A percentile compares a stretch with the other conserved stretches of the same genome.
Conservation (phyloP, 768 basidiomycete genomes). For the Leccinum subgranulosum region DNA sequence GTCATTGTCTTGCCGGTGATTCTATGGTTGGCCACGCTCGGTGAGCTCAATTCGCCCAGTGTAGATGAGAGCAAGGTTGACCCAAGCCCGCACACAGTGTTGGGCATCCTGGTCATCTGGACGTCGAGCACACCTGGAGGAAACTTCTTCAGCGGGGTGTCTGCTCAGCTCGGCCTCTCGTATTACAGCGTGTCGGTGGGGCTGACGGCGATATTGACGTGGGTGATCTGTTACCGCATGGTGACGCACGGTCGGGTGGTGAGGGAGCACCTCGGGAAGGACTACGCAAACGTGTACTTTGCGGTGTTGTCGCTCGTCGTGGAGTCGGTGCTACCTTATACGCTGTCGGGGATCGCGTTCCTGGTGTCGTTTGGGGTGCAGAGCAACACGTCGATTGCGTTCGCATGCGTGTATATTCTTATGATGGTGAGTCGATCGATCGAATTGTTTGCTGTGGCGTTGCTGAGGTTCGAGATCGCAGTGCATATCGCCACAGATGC, state of each 20-base stretch:
- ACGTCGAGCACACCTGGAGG: constrained; percentile 15
- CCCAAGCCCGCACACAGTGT: constrained; percentile 4
- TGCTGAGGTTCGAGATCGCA: constrained; percentile 3
- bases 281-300: constrained; percentile 22
- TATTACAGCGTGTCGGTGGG: constrained; percentile 21
- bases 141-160: constrained; percentile 16
- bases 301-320: constrained; percentile 13
- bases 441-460: neutral
- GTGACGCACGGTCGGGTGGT: constrained; percentile 9
- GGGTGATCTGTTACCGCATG: constrained; percentile 18
- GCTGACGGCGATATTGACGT: constrained; percentile 21
- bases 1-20: constrained; percentile 18
- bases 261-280: constrained; percentile 15
- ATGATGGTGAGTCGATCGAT: constrained; percentile 18
- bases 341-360: constrained; percentile 25
- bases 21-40: constrained; percentile 24
- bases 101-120: constrained; percentile 16
- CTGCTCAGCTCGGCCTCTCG: constrained; percentile 13
- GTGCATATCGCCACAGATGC: constrained; percentile 26
- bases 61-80: neutral
- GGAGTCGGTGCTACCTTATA: constrained; percentile 27
- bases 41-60: constrained; percentile 8
- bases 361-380: constrained; percentile 18
- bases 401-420: constrained; percentile 20
- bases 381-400: constrained; percentile 12